Evolutionary conservation across 129 eudicot genomes (phyloP), one percentile per base, ranked within the genome.

Genomic region (Escallonia rubra): DNA sequence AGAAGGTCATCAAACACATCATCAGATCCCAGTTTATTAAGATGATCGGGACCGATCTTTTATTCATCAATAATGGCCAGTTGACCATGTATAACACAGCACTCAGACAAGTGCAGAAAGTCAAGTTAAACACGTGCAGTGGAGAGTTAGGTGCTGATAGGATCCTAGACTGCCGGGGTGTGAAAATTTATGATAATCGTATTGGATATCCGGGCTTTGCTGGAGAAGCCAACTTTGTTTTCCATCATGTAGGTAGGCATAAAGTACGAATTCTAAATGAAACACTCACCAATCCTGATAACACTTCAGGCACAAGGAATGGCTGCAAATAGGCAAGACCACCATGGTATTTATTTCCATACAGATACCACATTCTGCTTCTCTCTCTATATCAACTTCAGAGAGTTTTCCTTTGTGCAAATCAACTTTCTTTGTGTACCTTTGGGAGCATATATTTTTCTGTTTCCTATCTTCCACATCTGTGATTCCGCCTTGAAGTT

Each of bases 361-460:
- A 79, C 96, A 89, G 70, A 89, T 89, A 39, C 91, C 95, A 62
- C 97, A 90, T 82, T 90, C 97, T 61, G 77, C 80, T 67, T 90
- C 97, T 58, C 90, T 75, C 74, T 90, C 95, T 11, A 70, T 58
- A 56, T 90, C 97, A 34, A 64, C 56, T 56, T 82, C 82, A 10
- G 86, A 76, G 61, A 69, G 55, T 8, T 78, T 72, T 5, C 78
- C 74, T 64, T 69, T 75, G 12, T 78, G 82, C 3, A 45, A 67
- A 57, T 73, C 70, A 42, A 84, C 90, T 62, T 44, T 79, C 62
- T 70, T 75, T 23, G 78, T 70, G 67, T 90, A 86, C 62, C 85
- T 81, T 59, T 65, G 74, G 0, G 81, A 74, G 75, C 85, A 81
- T 42, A 82, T 60, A 64, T 85, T 88, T 51, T 82, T 84, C 60